Base-by-base conservation (phyloP, 2,329 filamentous ascomycete genomes). In the Keithomyces neogunnii region DNA sequence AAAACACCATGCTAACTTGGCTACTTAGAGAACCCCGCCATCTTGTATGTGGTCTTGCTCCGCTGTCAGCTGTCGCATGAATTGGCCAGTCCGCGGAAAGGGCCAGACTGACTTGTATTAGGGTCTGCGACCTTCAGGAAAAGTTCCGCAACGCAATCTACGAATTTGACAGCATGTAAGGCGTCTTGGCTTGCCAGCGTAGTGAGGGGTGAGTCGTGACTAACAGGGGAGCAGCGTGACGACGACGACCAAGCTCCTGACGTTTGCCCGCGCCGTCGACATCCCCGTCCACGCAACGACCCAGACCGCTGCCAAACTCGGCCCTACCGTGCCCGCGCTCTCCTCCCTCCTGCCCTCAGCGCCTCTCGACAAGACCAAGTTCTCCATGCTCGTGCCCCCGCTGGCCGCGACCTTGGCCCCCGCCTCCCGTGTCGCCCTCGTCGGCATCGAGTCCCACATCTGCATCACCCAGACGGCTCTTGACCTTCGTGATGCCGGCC, bases 51-150 rank as follows among this genome's bases (percentile, higher is more conserved):
- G 13, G 36, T 5, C 36, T 38, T n/a, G 19, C 36, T 19, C 19
- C 19, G 19, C 19, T 19, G 19, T 19, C 19, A 19, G 19, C 19
- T 19, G 19, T 19, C 19, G 19, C 19, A 19, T 19, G 19, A 19
- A 19, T 19, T 19, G 19, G 19, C 19, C 19, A 19, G 19, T 19
- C 19, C 19, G 19, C 19, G 19, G 19, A 19, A 19, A 19, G 19
- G 4, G 40, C 31, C 9, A 28, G 10, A 13, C n/a, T 30, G 29
- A 45, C 7, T 3, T 40, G 3, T 5, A 19, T 29, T 51, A 96
- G 91, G 63, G 81, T 97, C 65, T 97, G 92, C 73, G 92, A 97
- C 64, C 77, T 97, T 56, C 92, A 97, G 72, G 92, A 96, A 60
- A 95, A 90, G 68, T 97, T 97, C 71, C 81, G 89, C 55, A 74